Evolutionary conservation across 108 stramenopile species (phyloP).

Genomic region (Pseudonitzschia multistriata): DNA sequence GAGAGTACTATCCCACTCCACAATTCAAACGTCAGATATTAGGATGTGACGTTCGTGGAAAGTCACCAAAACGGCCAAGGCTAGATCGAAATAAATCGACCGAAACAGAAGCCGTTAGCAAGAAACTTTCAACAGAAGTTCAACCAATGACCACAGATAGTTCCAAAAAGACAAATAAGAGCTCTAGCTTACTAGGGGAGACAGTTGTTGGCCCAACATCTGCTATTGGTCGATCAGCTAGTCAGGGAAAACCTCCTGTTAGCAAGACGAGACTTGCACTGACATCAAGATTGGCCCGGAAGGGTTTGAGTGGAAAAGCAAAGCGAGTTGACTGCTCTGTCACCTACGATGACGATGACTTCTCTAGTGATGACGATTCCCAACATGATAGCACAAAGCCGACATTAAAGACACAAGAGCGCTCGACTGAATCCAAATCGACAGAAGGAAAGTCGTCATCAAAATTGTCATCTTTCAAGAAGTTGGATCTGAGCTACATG

Average conservation of each 20-base stretch:
- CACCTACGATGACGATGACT: slow-evolving; percentile 11
- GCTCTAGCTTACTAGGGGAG: not conserved
- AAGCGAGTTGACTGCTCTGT: slow-evolving; percentile 44
- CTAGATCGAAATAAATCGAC: not conserved
- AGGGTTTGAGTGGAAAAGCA: slow-evolving; percentile 36
- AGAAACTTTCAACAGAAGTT: not conserved
- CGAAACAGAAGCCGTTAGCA: not conserved
- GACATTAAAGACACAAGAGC: slow-evolving; percentile 7
- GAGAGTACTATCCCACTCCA: not conserved
- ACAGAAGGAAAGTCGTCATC: slow-evolving; percentile 9
- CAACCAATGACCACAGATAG: not conserved
- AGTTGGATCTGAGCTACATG: slow-evolving; percentile 85
- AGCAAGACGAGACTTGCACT: slow-evolving; percentile 16
- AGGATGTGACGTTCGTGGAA: not conserved
- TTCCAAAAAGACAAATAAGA: not conserved
- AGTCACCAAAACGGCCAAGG: not conserved
- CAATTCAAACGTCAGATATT: not conserved
- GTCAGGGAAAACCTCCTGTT: slow-evolving; percentile 6
- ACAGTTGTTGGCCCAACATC: not conserved
- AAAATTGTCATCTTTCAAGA: slow-evolving; percentile 47
- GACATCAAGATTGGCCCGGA: slow-evolving; percentile 16
- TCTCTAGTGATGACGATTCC: slow-evolving; percentile 29
- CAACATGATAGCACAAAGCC: slow-evolving; percentile 9
- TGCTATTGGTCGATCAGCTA: not conserved
- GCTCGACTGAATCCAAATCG: not conserved